Evolutionary conservation across 1,139 yeast genomes (phyloP), one percentile per base, ranked within the genome.

Genomic region (Nakaseomyces nivariensis): DNA sequence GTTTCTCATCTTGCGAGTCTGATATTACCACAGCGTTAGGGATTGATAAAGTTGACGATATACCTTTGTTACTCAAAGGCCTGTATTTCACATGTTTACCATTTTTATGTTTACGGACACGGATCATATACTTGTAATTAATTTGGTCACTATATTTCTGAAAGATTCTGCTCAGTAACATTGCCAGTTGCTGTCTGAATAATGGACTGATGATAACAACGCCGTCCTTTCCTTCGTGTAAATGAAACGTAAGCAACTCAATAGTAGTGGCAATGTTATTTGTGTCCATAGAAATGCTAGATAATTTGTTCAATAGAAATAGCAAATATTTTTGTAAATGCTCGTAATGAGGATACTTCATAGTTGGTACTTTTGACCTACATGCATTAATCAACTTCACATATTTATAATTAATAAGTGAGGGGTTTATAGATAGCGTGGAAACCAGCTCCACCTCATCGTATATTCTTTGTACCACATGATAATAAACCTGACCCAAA

Each of bases 21-120:
- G 51, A 48, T 25, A 61, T 56, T n/a, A 44, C 49, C 13, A 59
- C 54, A 5, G 63, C 52, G 37, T 57, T 54, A 2, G 66, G 66
- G 11, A 60, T 49, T 6, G 59, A 47, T 8, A 38, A 37, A 34
- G 47, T 42, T 11, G 45, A 17, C n/a, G 51, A 49, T 13, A 58
- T 17, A 13, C 62, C 61, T 32, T 51, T 52, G 44, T 57, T 56
- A 25, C 55, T 51, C 9, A 50, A 37, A 6, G 55, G 55, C 34
- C 53, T 50, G 43, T 58, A 58, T n/a, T 48, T 49, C n/a, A 43
- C 51, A 5, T 36, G 11, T 40, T 44, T 37, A 8, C 46, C 47
- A 3, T 45, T 13, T 25, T 41, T 36, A 10, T 51, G 43, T 31
- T 51, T 51, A 29, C 51, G 27, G 5, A 51, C 37, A 24, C 46